Evolutionary conservation across 768 basidiomycete species (phyloP).

Genomic region (Boletus rubropictus): DNA sequence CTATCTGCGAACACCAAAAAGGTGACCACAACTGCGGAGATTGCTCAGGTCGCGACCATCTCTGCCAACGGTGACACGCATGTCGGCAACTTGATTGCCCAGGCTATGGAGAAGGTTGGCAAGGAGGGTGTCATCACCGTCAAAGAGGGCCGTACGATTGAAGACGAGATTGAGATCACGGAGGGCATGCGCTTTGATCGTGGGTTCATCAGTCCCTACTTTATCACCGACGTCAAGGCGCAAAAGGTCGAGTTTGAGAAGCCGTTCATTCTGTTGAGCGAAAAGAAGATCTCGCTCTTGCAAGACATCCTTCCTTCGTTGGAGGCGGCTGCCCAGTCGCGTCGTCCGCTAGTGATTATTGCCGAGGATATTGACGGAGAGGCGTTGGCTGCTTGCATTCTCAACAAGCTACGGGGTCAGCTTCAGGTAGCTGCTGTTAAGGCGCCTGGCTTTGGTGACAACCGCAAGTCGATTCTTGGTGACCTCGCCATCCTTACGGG

Average conservation of each 20-base stretch:
- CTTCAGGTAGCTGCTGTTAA: constrained; percentile 92
- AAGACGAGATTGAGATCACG: constrained; percentile 98
- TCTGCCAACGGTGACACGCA: constrained; percentile 78
- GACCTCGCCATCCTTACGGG: constrained; percentile 97
- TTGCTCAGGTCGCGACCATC: constrained; percentile 98
- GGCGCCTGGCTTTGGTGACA: constrained; percentile 98
- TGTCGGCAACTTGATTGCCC: constrained; percentile 91
- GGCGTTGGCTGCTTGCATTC: constrained; percentile 93
- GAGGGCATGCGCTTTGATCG: constrained; percentile 99
- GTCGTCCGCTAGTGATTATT: constrained; percentile 92
- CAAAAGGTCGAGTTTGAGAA: constrained; percentile 98
- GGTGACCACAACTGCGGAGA: constrained; percentile 96
- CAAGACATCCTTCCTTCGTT: constrained; percentile 95
- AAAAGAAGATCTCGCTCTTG: constrained; percentile 95
- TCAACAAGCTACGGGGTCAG: constrained; percentile 99
- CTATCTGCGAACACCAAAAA: constrained; percentile 84
- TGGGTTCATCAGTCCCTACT: constrained; percentile 96
- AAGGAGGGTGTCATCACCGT: constrained; percentile 99
- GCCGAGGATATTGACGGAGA: constrained; percentile 98
- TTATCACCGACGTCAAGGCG: constrained; percentile 95
- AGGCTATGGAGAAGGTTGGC: constrained; percentile 99
- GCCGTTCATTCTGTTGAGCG: constrained; percentile 85
- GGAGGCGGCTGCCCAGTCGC: constrained; percentile 69
- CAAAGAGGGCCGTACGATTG: constrained; percentile 96
- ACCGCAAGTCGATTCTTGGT: constrained; percentile 96